Base-by-base conservation (phyloP, 495 filamentous ascomycete species). In the Penicillium robsamsonii region DNA sequence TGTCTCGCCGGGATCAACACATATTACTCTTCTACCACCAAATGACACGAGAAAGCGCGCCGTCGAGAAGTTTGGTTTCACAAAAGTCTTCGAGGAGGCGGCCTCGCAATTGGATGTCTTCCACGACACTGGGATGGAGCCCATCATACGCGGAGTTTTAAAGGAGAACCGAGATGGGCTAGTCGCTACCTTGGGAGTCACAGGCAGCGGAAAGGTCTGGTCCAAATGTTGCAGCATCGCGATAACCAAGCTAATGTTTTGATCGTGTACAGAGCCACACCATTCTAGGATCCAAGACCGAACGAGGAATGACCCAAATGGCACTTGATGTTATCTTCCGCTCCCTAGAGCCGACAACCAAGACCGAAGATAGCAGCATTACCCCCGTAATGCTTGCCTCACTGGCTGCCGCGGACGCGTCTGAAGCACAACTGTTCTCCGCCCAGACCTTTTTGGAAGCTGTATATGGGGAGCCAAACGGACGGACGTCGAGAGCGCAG, bases 61-160 rank as follows among this genome's bases (percentile, higher is more conserved):
- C 5, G 81, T 96, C 31, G 94, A 98, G 75, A 91, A 86, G 64
- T 98, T 97, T 61, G 90, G 87, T 0, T 98, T 98, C 68, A 98
- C 95, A 5, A 85, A 82, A 59, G 90, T 98, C 15, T 97, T 96
- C 62, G 88, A 96, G 60, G 92, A 97, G 63, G 77, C 86, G 63
- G 84, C 89, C 1, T 82, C 79, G 13, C 94, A 98, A 62, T 75
- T 95, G 25, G 90, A 96, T 64, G 73, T 98, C 22, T 97, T 97
- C 64, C 82, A 92, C 55, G 89, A 87, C 58, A 92, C 86, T 0
- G 88, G 87, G 12, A 80, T 96, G 31, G 78, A 89, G 40, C 80
- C 81, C 1, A 66, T 97, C 12, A 79, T 97, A 2, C 86, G 92
- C 55, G 88, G 89, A 1, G 91, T 95, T 6, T 64, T 97, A 33